Evolutionary conservation across 2,329 filamentous ascomycete genomes (phyloP).

Genomic region (Thielaviopsis ethacetica): DNA sequence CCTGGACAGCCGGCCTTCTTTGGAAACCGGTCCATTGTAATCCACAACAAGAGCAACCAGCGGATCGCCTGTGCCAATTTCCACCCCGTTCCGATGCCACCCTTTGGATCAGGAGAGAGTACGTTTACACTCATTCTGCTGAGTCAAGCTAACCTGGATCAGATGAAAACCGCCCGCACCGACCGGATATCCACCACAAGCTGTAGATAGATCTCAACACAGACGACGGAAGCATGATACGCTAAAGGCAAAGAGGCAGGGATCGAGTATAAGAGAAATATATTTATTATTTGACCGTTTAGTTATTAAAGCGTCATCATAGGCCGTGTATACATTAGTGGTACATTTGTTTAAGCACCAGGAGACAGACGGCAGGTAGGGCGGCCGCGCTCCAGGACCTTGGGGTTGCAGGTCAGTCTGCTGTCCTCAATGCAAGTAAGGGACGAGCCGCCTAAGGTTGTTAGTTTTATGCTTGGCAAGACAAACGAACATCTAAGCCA

Average conservation of each 20-base stretch:
- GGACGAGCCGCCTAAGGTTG: constrained; percentile 13
- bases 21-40: constrained; percentile 27
- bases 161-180: no score
- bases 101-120: background rate
- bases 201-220: no score
- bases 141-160: background rate
- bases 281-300: background rate
- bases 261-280: background rate
- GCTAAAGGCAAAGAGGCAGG: no score
- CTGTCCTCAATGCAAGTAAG: constrained; percentile 18
- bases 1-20: constrained; percentile 26
- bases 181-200: no score
- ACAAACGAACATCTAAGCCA: no score
- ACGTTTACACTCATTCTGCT: background rate
- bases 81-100: constrained; percentile 11
- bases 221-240: no score
- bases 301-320: background rate
- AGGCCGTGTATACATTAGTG: no score
- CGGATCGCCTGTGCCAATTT: constrained; percentile 29
- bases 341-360: constrained; percentile 3
- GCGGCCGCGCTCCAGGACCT: constrained; percentile 17
- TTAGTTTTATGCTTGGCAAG: background rate
- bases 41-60: constrained; percentile 25
- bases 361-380: constrained; percentile 16
- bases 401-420: constrained; percentile 17